A percentile compares a stretch with the other conserved stretches of the same genome.
These are phyloP conservation scores for Caloboletus inedulis DNA, from an alignment of 1,284 basidiomycete species.

Conservation along the genomic window DNA sequence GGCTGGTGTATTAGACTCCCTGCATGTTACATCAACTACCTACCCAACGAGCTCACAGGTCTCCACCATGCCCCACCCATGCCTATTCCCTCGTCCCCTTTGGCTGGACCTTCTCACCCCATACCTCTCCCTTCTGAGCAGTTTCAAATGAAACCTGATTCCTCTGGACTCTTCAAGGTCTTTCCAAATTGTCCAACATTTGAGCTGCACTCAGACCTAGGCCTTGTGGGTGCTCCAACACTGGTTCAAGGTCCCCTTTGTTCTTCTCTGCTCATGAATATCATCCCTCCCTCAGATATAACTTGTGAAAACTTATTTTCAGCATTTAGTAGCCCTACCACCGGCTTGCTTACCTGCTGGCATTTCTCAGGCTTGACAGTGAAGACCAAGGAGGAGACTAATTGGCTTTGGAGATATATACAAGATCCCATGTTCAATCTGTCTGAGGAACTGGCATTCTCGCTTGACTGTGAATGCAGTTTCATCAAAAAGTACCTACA, in stretches of 20 bases:
- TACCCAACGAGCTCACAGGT: not conserved
- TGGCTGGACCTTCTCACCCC: not conserved
- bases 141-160: not conserved
- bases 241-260: not conserved
- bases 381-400: too few species aligned
- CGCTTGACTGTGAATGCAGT: too few species aligned
- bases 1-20: not conserved
- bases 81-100: not conserved
- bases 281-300: not conserved
- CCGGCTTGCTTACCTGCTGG: too few species aligned
- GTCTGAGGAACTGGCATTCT: too few species aligned
- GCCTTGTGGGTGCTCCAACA: not conserved
- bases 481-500: too few species aligned
- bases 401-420: too few species aligned
- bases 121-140: not conserved
- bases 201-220: rapidly evolving
- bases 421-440: too few species aligned
- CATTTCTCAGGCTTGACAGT: too few species aligned
- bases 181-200: not conserved
- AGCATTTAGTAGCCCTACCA: too few species aligned
- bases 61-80: not conserved
- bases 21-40: not conserved
- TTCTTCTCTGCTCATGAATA: not conserved
- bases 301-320: not conserved
- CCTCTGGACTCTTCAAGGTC: not conserved